Base-by-base conservation (phyloP, 2,329 filamentous ascomycete species). In the Cladophialophora psammophila region DNA sequence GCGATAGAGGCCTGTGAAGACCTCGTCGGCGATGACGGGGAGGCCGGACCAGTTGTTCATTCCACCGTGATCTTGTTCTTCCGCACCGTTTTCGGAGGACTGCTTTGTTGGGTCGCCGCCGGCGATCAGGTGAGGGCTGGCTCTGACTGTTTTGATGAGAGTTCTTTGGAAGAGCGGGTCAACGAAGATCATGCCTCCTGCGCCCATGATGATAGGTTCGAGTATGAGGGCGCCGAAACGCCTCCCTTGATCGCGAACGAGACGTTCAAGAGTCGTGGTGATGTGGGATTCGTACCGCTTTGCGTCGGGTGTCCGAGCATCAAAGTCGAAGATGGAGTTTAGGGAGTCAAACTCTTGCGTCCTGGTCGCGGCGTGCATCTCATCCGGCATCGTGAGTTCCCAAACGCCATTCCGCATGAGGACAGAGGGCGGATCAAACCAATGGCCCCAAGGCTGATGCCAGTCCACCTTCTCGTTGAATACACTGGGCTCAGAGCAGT, bases 381-480 rank as follows among this genome's bases (percentile, higher is more conserved):
- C 65, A 3, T 52, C 56, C 8, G 70, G 70, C n/a, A 72, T 50
- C 9, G 66, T 61, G 34, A 72, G 59, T 50, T 67, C 65, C 92
- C 92, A 96, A 53, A 78, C 78, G 0, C 91, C 91, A 1, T 86
- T 76, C 15, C 82, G 81, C 81, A 92, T 89, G 72, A 88, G 86
- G 4, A 95, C 86, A 0, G 84, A 86, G 0, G 92, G 93, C 65
- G 90, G 93, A 68, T 93, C 90, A 62, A 95, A 90, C 93, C 93
- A 96, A 74, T 88, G 85, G 0, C 93, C 92, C 56, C 88, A 88
- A 0, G 91, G 91, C 67, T 87, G 81, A 75, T 96, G 96, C 92
- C 92, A 96, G 74, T 95, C 92, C 0, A 94, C 90, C 75, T 92
- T 92, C 72, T 92, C 86, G 73, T 96, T 96, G 76, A 85, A 96